These are phyloP conservation scores for Solanum sitiens DNA, from an alignment of 257 asterid species.

Conservation along the genomic window DNA sequence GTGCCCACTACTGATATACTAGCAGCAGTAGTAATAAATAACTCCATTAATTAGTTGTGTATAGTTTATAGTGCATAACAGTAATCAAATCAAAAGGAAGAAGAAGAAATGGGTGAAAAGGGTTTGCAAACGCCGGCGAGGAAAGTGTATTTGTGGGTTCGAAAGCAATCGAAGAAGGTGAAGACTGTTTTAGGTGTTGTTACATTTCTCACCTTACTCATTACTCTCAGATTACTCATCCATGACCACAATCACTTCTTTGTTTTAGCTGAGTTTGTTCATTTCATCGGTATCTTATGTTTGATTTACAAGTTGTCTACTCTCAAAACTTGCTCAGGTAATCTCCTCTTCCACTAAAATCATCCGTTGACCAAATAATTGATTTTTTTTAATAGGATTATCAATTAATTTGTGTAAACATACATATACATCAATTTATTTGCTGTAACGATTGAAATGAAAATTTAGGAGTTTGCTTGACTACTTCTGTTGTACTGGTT, in stretches of 20 bases:
- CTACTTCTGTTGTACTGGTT: not conserved
- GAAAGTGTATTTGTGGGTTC: constrained; percentile 59
- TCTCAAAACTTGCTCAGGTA: constrained; percentile 73
- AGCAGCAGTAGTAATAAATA: not conserved
- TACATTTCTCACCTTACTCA: constrained; percentile 23
- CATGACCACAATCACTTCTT: constrained; percentile 50
- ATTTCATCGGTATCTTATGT: constrained; percentile 56
- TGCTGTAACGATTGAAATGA: not conserved
- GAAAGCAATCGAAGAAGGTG: constrained; percentile 69
- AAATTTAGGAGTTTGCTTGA: not conserved
- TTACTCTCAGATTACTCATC: constrained; percentile 49
- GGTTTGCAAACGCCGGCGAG: constrained; percentile 41
- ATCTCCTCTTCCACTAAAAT: not conserved
- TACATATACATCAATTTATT: not conserved
- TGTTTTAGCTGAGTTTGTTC: constrained; percentile 51
- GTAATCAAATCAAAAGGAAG: not conserved
- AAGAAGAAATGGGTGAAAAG: constrained; percentile 53
- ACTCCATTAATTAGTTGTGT: not conserved
- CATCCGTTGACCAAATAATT: not conserved
- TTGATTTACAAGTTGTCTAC: constrained; percentile 70
- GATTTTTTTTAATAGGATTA: no score
- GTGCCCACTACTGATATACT: not conserved
- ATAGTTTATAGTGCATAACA: not conserved
- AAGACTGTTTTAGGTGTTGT: constrained; percentile 41
- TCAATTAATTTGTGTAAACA: not conserved